Evolutionary conservation across 2,329 filamentous ascomycete species (phyloP).

Genomic region (Epichloe hybrida): DNA sequence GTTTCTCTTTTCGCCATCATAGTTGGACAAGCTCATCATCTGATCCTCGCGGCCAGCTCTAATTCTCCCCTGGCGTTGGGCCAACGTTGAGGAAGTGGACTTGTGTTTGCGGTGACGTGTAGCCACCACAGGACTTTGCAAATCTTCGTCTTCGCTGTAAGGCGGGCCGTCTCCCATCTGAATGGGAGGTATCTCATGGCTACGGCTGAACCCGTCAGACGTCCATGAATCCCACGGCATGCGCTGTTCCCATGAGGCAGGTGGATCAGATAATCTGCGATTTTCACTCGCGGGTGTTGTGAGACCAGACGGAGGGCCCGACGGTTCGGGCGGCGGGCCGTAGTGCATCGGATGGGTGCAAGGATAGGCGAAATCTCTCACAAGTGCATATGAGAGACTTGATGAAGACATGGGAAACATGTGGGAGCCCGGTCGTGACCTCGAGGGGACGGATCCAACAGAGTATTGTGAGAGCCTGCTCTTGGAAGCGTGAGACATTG

Average conservation of each 20-base stretch:
- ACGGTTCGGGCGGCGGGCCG: slow-evolving; percentile 69
- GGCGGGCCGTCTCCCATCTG: slow-evolving; percentile 80
- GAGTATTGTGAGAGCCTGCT: slow-evolving; percentile 79
- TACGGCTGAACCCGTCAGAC: slow-evolving; percentile 41
- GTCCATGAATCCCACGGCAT: slow-evolving; percentile 45
- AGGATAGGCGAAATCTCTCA: slow-evolving; percentile 93
- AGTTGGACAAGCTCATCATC: slow-evolving; percentile 34
- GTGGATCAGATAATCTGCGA: slow-evolving; percentile 72
- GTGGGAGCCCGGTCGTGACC: slow-evolving; percentile 69
- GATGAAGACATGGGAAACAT: slow-evolving; percentile 75
- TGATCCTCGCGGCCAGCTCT: slow-evolving; percentile 32
- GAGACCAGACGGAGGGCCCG: slow-evolving; percentile 56
- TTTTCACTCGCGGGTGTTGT: slow-evolving; percentile 78
- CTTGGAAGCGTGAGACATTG: slow-evolving; percentile 65
- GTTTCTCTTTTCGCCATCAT: slow-evolving; percentile 49
- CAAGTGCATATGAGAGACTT: slow-evolving; percentile 73
- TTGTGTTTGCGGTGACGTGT: slow-evolving; percentile 79
- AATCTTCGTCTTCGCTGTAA: slow-evolving; percentile 90
- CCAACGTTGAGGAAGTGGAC: slow-evolving; percentile 43
- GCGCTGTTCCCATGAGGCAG: slow-evolving; percentile 59
- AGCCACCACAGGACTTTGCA: slow-evolving; percentile 81
- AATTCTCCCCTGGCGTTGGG: slow-evolving; percentile 25
- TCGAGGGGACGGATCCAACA: slow-evolving; percentile 49
- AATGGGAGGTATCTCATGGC: slow-evolving; percentile 65
- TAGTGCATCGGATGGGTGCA: slow-evolving; percentile 77